These are phyloP conservation scores for Penicillium canariense DNA, from an alignment of 495 filamentous ascomycete genomes.

Conservation along the genomic window DNA sequence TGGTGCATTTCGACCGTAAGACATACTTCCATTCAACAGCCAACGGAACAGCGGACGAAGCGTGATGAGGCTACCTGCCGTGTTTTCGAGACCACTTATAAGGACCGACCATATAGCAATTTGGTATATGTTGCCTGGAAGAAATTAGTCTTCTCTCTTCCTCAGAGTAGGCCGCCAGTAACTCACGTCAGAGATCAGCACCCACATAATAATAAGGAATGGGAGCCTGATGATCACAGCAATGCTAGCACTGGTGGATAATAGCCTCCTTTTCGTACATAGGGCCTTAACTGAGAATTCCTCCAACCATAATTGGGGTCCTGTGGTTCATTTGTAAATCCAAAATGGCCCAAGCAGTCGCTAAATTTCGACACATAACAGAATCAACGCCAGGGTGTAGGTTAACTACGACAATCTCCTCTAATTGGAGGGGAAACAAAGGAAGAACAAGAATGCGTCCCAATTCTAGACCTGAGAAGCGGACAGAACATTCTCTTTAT, in stretches of 20 bases:
- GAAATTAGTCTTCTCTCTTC: not conserved
- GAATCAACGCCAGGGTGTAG: not conserved
- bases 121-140: constrained; percentile 24
- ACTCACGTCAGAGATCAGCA: constrained; percentile 31
- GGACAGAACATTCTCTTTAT: not conserved
- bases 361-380: not conserved
- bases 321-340: constrained; percentile 27
- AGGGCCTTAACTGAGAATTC: constrained; percentile 29
- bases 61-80: constrained; percentile 37
- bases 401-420: no score
- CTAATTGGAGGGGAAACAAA: not conserved
- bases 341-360: constrained; percentile 15
- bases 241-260: constrained; percentile 19
- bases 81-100: constrained; percentile 36
- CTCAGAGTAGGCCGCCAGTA: no score
- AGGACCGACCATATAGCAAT: constrained; percentile 35
- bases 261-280: constrained; percentile 13
- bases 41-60: constrained; percentile 36
- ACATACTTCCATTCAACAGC: constrained; percentile 10
- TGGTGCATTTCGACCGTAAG: not conserved
- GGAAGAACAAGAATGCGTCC: not conserved
- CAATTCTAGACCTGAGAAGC: not conserved
- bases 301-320: constrained; percentile 26
- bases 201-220: constrained; percentile 21
- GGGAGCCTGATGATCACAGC: constrained; percentile 33